phyloP scores from a whole-genome alignment of 2,329 filamentous ascomycete genomes.

The Beauveria asiatica region DNA sequence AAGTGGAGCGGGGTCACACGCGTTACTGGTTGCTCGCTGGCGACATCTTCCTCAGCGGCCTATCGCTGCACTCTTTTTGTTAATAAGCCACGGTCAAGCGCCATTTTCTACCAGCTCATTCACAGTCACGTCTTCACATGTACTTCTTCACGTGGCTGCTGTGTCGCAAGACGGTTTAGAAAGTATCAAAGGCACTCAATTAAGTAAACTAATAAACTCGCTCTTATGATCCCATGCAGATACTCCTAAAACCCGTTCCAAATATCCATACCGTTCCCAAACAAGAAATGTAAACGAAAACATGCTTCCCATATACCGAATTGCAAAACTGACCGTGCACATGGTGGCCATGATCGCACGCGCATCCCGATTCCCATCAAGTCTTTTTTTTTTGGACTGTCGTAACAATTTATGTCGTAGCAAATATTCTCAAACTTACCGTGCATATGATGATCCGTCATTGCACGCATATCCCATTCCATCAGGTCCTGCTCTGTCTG shows the following conservation, averaged over 20 bases:
- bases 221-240: background rate
- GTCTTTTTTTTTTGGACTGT: background rate
- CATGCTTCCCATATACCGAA: background rate
- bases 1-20: background rate
- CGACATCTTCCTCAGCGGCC: background rate
- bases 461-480: no score
- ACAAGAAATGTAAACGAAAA: background rate
- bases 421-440: no score
- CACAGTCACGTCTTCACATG: no score
- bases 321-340: background rate
- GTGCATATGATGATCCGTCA: no score
- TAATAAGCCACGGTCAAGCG: background rate
- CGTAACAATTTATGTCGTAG: no score
- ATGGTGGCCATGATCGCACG: background rate
- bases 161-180: background rate
- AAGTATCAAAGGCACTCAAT: background rate
- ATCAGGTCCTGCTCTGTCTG: no score
- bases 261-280: background rate
- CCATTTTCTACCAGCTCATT: background rate
- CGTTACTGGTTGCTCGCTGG: background rate
- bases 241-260: background rate
- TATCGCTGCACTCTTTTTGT: background rate
- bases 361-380: background rate
- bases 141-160: background rate
- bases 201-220: background rate